These are phyloP conservation scores for Erythrophleum ivorense DNA, from an alignment of 331 rosid genomes.

Conservation along the genomic window DNA sequence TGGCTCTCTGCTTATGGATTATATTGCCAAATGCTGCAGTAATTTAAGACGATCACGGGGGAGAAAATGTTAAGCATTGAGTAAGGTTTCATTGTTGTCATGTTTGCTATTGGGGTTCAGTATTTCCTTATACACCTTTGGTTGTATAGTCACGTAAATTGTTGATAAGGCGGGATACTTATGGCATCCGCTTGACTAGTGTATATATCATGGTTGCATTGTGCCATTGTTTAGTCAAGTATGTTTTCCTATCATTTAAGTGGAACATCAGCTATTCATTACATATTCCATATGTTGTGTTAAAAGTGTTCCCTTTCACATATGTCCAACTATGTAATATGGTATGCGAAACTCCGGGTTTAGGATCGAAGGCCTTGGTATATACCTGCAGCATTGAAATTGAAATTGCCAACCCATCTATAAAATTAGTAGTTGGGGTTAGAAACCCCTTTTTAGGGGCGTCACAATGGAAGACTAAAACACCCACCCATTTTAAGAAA, in stretches of 20 bases:
- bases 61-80: constrained; percentile 8
- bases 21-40: constrained; percentile 41
- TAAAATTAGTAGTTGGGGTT: too few species aligned
- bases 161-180: constrained; percentile 37
- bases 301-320: not conserved
- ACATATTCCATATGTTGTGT: not conserved
- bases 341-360: not conserved
- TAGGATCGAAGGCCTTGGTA: not conserved
- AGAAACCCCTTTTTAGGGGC: not conserved
- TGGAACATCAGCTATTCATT: not conserved
- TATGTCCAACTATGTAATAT: not conserved
- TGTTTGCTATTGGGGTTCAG: constrained; percentile 18
- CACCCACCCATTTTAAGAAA: not conserved
- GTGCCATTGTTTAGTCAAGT: constrained; percentile 27
- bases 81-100: not conserved
- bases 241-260: constrained; percentile 9
- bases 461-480: too few species aligned
- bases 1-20: constrained; percentile 26
- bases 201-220: constrained; percentile 31
- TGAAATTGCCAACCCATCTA: not conserved
- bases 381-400: not conserved
- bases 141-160: constrained; percentile 36
- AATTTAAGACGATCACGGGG: constrained; percentile 30
- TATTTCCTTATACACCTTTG: constrained; percentile 1
- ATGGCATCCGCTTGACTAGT: constrained; percentile 35